Evolutionary conservation across 768 basidiomycete genomes (phyloP).

Genomic region (Suillus bovinus): DNA sequence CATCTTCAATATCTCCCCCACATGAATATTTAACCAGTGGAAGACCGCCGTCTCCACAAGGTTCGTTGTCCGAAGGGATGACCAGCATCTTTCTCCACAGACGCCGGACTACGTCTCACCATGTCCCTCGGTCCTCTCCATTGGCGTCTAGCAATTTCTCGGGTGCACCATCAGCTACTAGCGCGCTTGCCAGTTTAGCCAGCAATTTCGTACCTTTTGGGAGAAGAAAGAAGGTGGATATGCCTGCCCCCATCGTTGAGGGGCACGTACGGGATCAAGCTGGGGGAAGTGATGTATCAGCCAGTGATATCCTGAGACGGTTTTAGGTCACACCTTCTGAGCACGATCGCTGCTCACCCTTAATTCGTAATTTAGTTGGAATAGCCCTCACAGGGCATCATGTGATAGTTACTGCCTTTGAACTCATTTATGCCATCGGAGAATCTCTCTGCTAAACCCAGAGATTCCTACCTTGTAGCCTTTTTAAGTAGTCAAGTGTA

Average conservation of each 20-base stretch:
- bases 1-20: conserved; percentile 45
- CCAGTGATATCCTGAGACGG: conserved; percentile 40
- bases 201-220: conserved; percentile 69
- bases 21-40: conserved; percentile 28
- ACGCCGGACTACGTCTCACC: conserved; percentile 61
- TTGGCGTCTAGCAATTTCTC: conserved; percentile 29
- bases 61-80: conserved; percentile 63
- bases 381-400: neutral
- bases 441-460: neutral
- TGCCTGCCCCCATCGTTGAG: conserved; percentile 23
- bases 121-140: conserved; percentile 52
- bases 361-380: neutral
- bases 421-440: neutral
- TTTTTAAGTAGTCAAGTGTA: neutral
- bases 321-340: conserved; percentile 16
- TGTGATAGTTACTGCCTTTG: neutral
- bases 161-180: conserved; percentile 41
- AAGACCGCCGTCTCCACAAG: conserved; percentile 59
- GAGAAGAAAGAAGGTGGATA: conserved; percentile 43
- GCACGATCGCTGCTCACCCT: neutral
- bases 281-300: conserved; percentile 30
- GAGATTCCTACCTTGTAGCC: neutral
- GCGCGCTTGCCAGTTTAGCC: conserved; percentile 57
- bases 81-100: conserved; percentile 44
- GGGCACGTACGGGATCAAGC: conserved; percentile 22